phyloP scores from a whole-genome alignment of 2,329 filamentous ascomycete species.

The Neocatenulostroma microsporum region DNA sequence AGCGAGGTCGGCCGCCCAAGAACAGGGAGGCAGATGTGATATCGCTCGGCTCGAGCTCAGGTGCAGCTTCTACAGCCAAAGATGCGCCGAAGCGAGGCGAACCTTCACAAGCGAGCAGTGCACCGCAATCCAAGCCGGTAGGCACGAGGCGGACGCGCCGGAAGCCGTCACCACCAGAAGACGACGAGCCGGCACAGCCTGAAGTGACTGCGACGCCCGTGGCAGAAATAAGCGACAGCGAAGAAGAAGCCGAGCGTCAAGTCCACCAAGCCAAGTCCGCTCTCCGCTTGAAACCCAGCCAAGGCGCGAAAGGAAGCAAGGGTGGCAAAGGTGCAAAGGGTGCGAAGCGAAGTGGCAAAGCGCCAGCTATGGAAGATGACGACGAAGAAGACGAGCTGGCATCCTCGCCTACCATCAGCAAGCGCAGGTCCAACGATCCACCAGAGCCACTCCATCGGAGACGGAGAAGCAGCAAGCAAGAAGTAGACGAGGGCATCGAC shows the following conservation, averaged over 20 bases:
- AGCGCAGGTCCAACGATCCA: slow-evolving; percentile 11
- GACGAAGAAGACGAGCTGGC: slow-evolving; percentile 16
- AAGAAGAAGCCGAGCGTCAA: slow-evolving; percentile 13
- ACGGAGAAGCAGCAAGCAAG: slow-evolving; percentile 16
- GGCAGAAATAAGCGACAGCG: slow-evolving; percentile 12
- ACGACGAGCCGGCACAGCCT: slow-evolving; percentile 2
- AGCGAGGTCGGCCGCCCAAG: slow-evolving; percentile 13
- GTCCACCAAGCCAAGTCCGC: slow-evolving; percentile 28
- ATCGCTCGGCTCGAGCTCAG: slow-evolving; percentile 14
- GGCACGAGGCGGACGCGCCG: background rate
- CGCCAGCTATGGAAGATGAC: slow-evolving; percentile 21
- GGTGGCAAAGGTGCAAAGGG: slow-evolving; percentile 13
- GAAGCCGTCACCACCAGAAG: background rate
- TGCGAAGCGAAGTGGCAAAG: slow-evolving; percentile 20
- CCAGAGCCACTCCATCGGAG: slow-evolving; percentile 10
- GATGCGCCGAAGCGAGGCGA: no score
- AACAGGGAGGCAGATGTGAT: slow-evolving; percentile 12
- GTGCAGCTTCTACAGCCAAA: slow-evolving; percentile 3
- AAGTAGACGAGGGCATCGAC: slow-evolving; percentile 29
- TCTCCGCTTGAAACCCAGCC: slow-evolving; percentile 26
- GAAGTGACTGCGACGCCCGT: slow-evolving; percentile 7
- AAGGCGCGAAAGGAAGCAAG: slow-evolving; percentile 19
- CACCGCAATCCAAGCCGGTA: background rate
- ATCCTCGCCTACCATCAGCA: slow-evolving; percentile 14
- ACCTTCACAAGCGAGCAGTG: background rate